phyloP scores from a whole-genome alignment of 2,329 filamentous ascomycete genomes.

The Monosporascus cannonballus region DNA sequence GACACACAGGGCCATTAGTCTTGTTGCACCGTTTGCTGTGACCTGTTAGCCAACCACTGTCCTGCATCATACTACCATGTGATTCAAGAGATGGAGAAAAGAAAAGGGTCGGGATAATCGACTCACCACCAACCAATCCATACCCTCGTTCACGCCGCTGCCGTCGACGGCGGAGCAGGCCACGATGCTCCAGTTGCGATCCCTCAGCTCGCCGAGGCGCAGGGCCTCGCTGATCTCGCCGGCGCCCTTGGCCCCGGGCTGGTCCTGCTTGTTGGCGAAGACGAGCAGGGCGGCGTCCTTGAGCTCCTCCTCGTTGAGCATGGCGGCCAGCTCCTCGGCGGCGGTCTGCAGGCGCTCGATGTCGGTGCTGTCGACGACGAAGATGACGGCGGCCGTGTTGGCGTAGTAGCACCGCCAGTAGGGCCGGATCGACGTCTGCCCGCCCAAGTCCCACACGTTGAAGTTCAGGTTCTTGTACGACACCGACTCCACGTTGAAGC shows the following conservation, averaged over 20 bases:
- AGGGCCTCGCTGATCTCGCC: slow-evolving; percentile 95
- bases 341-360: slow-evolving; percentile 91
- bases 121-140: slow-evolving; percentile 95
- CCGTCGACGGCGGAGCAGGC: slow-evolving; percentile 96
- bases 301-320: slow-evolving; percentile 96
- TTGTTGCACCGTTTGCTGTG: too few relatives aligned
- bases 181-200: slow-evolving; percentile 99
- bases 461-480: slow-evolving; percentile 98
- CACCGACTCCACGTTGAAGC: slow-evolving; percentile 98
- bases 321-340: slow-evolving; percentile 84
- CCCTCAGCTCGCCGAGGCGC: slow-evolving; percentile 81
- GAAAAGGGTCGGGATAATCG: neutral
- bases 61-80: too few relatives aligned
- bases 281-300: slow-evolving; percentile 88
- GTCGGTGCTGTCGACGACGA: slow-evolving; percentile 97
- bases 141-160: slow-evolving; percentile 89
- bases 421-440: slow-evolving; percentile 95
- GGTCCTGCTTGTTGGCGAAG: slow-evolving; percentile 98
- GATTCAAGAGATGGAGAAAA: too few relatives aligned
- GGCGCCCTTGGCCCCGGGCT: slow-evolving; percentile 91
- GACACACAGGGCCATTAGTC: too few relatives aligned
- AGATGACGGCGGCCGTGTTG: slow-evolving; percentile 96
- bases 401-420: slow-evolving; percentile 99
- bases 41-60: too few relatives aligned
- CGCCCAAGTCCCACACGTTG: slow-evolving; percentile 97